Evolutionary conservation across 768 basidiomycete genomes (phyloP), one percentile per base, ranked within the genome.

Genomic region (Hemileccinum impolitum): DNA sequence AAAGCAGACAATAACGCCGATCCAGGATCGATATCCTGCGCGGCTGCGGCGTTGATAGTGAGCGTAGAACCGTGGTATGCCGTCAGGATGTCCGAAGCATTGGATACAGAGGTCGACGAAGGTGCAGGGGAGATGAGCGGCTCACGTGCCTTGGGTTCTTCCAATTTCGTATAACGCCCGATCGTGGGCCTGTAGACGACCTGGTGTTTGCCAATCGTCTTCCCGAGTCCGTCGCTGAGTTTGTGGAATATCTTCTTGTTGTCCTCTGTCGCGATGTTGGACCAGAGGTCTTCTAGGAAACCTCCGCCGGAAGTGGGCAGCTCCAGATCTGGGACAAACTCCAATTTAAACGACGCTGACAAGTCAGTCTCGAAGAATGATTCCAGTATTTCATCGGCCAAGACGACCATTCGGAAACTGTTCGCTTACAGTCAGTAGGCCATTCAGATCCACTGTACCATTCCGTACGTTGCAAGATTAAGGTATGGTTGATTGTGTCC

Each of bases 321-420:
- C 55, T 87, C 90, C 60, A 81, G 73, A 47, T 89, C 85, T 0
- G 82, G 78, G 6, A 87, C 73, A 14, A 78, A 73, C 48, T 88
- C 84, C 30, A 96, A 74, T 54, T 82, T 78, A 80, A 96, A 98
- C 3, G 94, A 94, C 1, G 79, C 81, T 0, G 90, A 83, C 53
- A 99, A 74, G 66, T 98, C 96, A 0, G 87, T 81, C 61, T 93
- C 94, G 60, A 97, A 99, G 77, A 99, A 99, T 1, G 89, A 87
- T 65, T 99, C 96, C 21, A 99, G 79, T 23, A 98, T 77, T 65
- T 97, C 94, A 56, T 98, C 96, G 1, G 95, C 94, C 9, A 99
- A 77, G 5, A 99, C 89, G 35, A 98, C 95, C 96, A 98, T 99
- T 7, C 96, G 85, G 82, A 99, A 99, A 8, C 91, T 91, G 56